phyloP scores from a whole-genome alignment of 1,139 yeast genomes.

The Scheffersomyces lignicola region DNA sequence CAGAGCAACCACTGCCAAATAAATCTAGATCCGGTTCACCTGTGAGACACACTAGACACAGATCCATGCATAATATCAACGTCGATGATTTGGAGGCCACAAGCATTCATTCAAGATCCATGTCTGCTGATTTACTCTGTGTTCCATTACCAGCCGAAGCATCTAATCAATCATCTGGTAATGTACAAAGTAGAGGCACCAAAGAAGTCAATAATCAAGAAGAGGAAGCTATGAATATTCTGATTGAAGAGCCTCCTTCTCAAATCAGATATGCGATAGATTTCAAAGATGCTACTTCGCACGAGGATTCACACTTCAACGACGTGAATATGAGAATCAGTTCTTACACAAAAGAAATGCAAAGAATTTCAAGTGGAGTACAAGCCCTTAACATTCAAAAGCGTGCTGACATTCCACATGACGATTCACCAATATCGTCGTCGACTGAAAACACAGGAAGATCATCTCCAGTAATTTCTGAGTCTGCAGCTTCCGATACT shows the following conservation, averaged over 20 bases:
- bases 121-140: neutral
- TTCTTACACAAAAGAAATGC: neutral
- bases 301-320: constrained; percentile 9
- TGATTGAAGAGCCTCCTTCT: constrained; percentile 41
- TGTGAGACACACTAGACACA: constrained; percentile 37
- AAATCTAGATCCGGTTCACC: constrained; percentile 21
- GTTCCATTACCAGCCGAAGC: too few species aligned
- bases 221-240: constrained; percentile 20
- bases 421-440: too few species aligned
- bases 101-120: constrained; percentile 1
- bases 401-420: too few species aligned
- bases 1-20: neutral
- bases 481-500: constrained; percentile 19
- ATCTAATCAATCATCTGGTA: too few species aligned
- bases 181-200: constrained; percentile 3
- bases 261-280: constrained; percentile 41
- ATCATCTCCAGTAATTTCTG: too few species aligned
- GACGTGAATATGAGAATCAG: neutral
- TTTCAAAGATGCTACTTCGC: constrained; percentile 33
- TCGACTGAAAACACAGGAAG: too few species aligned
- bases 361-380: neutral
- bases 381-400: neutral
- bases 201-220: constrained; percentile 2
- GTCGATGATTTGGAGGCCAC: constrained; percentile 16
- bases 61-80: constrained; percentile 41